A percentile compares a stretch with the other conserved stretches of the same genome.
Evolutionary conservation across 106 monocot genomes (phyloP).

Genomic region (Phalaenopsis aphrodite): DNA sequence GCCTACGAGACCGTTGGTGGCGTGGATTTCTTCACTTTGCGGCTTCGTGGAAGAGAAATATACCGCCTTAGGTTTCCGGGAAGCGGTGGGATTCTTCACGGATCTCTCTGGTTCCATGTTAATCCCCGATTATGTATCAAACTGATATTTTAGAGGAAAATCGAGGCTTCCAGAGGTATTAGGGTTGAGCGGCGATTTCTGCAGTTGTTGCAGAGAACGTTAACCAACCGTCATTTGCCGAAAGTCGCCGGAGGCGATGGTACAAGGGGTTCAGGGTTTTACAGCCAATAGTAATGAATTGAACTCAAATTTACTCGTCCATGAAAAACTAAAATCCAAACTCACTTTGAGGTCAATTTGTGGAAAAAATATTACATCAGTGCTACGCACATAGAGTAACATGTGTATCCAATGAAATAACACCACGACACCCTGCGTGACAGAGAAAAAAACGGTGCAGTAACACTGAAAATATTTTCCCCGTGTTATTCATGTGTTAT

Average conservation of each 20-base stretch:
- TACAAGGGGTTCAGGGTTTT: background rate
- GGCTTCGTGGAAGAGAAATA: slow-evolving; percentile 18
- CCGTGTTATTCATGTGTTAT: no score
- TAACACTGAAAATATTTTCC: no score
- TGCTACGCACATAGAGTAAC: no score
- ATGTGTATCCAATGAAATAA: no score
- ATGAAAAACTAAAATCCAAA: no score
- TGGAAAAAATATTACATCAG: no score
- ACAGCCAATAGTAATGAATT: no score
- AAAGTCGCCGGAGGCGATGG: background rate
- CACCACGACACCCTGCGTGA: no score
- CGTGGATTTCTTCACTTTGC: slow-evolving; percentile 24
- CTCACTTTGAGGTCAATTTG: no score
- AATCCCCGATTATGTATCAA: background rate
- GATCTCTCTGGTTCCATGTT: slow-evolving; percentile 18
- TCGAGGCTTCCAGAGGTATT: no score
- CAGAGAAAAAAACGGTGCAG: no score
- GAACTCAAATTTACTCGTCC: no score
- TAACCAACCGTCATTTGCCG: background rate
- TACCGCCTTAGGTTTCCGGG: slow-evolving; percentile 8
- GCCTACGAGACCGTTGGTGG: slow-evolving; percentile 41
- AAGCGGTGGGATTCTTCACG: background rate
- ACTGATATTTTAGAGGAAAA: background rate
- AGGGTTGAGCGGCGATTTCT: background rate
- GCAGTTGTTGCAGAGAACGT: background rate